These are phyloP conservation scores for Emmonsia crescens DNA, from an alignment of 2,329 filamentous ascomycete species.

Conservation along the genomic window DNA sequence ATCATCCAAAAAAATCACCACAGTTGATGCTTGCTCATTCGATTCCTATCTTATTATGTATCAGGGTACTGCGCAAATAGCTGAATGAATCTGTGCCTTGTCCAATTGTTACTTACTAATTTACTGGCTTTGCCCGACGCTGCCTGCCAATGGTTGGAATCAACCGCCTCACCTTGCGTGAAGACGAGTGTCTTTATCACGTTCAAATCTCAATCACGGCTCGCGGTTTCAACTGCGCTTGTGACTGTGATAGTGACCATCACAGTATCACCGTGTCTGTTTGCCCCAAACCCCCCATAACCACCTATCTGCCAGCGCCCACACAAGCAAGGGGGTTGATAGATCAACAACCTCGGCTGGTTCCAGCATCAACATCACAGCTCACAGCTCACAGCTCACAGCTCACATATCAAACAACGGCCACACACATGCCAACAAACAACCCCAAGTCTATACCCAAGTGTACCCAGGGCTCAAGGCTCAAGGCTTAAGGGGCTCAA, in stretches of 20 bases:
- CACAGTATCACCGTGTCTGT: not conserved
- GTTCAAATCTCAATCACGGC: not conserved
- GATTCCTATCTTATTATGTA: too few species aligned
- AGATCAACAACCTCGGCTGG: not conserved
- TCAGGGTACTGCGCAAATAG: too few species aligned
- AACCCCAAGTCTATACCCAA: not conserved
- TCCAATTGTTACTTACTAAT: not conserved
- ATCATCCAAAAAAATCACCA: too few species aligned
- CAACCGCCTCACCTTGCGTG: not conserved
- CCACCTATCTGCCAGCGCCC: not conserved
- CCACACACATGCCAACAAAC: not conserved
- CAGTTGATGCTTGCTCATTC: not conserved
- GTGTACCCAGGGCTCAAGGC: too few species aligned
- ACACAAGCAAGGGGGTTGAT: not conserved
- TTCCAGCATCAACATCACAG: not conserved
- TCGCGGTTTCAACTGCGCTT: not conserved
- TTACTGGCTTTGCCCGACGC: not conserved
- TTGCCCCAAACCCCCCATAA: not conserved
- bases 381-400: too few species aligned
- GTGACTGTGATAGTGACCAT: not conserved
- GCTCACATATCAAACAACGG: not conserved
- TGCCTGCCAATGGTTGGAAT: not conserved
- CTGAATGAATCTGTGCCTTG: not conserved
- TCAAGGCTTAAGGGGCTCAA: too few species aligned
- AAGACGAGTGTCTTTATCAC: not conserved